A percentile compares a stretch with the other conserved stretches of the same genome.
These are phyloP conservation scores for Lachnum nothofagi DNA, from an alignment of 2,329 filamentous ascomycete species.

Conservation along the genomic window DNA sequence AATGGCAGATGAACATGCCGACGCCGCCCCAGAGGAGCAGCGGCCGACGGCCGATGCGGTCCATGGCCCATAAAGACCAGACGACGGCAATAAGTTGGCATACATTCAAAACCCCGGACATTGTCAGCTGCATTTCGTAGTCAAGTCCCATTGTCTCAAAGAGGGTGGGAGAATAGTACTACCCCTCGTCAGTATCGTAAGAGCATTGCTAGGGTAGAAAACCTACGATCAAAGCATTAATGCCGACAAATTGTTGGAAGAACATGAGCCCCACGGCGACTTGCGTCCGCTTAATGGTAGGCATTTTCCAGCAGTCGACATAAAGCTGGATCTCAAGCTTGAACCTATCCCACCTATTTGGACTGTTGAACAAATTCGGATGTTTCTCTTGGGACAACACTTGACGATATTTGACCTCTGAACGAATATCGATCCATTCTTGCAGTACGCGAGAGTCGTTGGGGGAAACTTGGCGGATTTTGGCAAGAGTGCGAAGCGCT, in stretches of 20 bases:
- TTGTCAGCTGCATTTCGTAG: slow-evolving; percentile 43
- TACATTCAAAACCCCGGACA: slow-evolving; percentile 51
- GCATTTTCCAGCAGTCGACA: slow-evolving; percentile 30
- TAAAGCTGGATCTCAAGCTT: neutral
- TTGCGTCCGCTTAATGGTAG: slow-evolving; percentile 45
- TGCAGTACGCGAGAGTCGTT: slow-evolving; percentile 46
- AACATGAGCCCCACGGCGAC: slow-evolving; percentile 51
- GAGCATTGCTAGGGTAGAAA: slow-evolving; percentile 33
- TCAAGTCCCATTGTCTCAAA: slow-evolving; percentile 24
- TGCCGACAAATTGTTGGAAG: slow-evolving; percentile 52
- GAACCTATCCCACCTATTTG: neutral
- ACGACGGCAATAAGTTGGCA: slow-evolving; percentile 42
- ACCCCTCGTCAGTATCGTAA: neutral
- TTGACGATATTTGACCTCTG: slow-evolving; percentile 29
- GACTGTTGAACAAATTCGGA: slow-evolving; percentile 22
- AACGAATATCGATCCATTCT: slow-evolving; percentile 46
- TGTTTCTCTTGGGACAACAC: slow-evolving; percentile 39
- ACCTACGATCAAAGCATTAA: slow-evolving; percentile 47
- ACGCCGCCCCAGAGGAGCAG: slow-evolving; percentile 58
- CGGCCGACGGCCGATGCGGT: slow-evolving; percentile 58
- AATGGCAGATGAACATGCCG: slow-evolving; percentile 62
- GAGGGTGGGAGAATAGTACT: slow-evolving; percentile 11
- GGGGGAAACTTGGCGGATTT: slow-evolving; percentile 44
- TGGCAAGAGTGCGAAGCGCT: slow-evolving; percentile 44
- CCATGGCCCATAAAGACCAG: slow-evolving; percentile 39